Evolutionary conservation across 2,329 filamentous ascomycete species (phyloP), one percentile per base, ranked within the genome.

Genomic region (Capronia americana): DNA sequence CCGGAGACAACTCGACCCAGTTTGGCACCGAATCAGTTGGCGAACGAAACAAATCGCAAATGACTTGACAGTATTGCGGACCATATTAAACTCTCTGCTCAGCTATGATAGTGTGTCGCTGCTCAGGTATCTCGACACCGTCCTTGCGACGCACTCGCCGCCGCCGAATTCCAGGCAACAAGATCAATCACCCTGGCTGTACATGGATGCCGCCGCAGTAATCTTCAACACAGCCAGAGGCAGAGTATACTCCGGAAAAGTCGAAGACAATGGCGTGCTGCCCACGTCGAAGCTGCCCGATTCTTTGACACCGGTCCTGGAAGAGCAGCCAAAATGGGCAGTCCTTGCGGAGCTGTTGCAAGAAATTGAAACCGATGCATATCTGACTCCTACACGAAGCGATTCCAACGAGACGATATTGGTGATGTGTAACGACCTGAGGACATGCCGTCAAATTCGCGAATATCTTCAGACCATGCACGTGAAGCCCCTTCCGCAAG

Each of bases 1-100:
- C 58, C 87, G 94, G 68, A 87, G 93, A 65, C 95, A 99, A 77
- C 82, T 99, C 20, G 93, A 98, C 75, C 93, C 94, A 4, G 93
- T 98, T 65, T 99, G 95, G 95, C 95, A 99, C 80, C 88, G 95
- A 61, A 92, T 97, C 59, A 97, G 91, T 77, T 96, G 92, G 85
- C 93, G 95, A 78, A 98, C 94, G 1, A 92, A 91, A 74, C 93
- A 97, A 78, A 97, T 99, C 72, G 94, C 96, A 64, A 90, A 89
- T 73, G 95, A 98, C 76, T 78, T 99, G 72, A 90, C 90, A 0
- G 88, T 97, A 20, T 84, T 99, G 44, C 87, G 94, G 64, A 88
- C 88, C 24, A 90, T 98, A 77, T 84, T 99, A 17, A 90, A 94
- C 73, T 86, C 85, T 57, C 83, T 99, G 23, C 85, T 99, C 28